These are phyloP conservation scores for Colletotrichum tropicicola DNA, from an alignment of 2,329 filamentous ascomycete species.

Conservation along the genomic window DNA sequence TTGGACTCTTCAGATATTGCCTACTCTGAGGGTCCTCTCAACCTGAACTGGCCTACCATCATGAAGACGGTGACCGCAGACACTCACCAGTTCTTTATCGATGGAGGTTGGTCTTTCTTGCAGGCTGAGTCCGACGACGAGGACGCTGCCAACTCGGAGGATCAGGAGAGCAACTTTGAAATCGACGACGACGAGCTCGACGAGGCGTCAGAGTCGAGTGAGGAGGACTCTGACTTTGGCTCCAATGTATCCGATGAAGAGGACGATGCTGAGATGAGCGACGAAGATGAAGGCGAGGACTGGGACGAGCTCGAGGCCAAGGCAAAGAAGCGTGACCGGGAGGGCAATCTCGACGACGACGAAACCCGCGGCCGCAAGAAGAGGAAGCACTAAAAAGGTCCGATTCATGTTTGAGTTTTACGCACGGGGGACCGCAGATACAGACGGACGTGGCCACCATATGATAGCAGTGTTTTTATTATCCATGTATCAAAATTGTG, in stretches of 20 bases:
- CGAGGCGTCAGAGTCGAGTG: conserved; percentile 76
- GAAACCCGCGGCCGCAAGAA: conserved; percentile 79
- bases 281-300: conserved; percentile 84
- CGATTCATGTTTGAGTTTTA: background rate
- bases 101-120: conserved; percentile 95
- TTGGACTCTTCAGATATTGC: conserved; percentile 95
- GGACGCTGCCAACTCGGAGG: conserved; percentile 78
- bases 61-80: conserved; percentile 99
- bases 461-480: conserved; percentile 17
- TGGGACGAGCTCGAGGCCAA: conserved; percentile 97
- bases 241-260: conserved; percentile 88
- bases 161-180: conserved; percentile 93
- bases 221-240: conserved; percentile 93
- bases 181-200: conserved; percentile 88
- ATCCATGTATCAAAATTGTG: conserved; percentile 30
- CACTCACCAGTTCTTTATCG: conserved; percentile 92
- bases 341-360: conserved; percentile 75
- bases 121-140: conserved; percentile 89
- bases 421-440: background rate
- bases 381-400: conserved; percentile 58
- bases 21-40: conserved; percentile 92
- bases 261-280: conserved; percentile 77
- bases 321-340: conserved; percentile 84
- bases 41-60: conserved; percentile 98
- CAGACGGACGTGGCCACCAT: background rate